Conservation (phyloP, 768 basidiomycete genomes). For the Panaeolus cyanescens region DNA sequence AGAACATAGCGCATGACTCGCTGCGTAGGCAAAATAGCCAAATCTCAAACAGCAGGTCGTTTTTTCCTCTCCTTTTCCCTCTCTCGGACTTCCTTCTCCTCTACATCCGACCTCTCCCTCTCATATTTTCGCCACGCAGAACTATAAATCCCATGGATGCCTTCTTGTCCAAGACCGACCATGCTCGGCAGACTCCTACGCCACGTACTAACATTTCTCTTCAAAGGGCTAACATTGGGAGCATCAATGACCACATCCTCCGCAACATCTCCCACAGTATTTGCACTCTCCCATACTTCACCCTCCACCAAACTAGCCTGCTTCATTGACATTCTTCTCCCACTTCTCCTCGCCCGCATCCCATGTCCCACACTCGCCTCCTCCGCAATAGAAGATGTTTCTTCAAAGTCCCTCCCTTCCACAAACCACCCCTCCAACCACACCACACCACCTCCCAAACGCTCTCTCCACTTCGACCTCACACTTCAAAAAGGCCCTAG, state of each 20-base stretch:
- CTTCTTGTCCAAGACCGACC: conserved; percentile 14
- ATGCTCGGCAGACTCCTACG: conserved; percentile 24
- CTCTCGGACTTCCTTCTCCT: conserved; percentile 4
- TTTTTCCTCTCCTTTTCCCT: conserved; percentile 10
- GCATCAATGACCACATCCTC: neutral
- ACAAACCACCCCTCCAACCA: conserved; percentile 53
- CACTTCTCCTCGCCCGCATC: too few relatives aligned
- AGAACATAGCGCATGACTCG: conserved; percentile 64
- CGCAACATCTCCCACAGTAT: too few relatives aligned
- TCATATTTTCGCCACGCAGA: neutral
- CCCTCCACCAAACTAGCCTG: conserved; percentile 1
- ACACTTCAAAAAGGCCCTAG: conserved; percentile 54
- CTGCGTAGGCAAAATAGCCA: conserved; percentile 67
- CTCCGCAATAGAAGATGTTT: conserved; percentile 1
- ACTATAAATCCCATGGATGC: neutral
- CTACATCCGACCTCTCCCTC: conserved; percentile 5
- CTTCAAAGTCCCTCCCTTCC: neutral
- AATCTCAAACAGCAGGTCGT: conserved; percentile 43
- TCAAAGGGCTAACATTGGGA: conserved; percentile 14
- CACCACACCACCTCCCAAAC: conserved; percentile 61
- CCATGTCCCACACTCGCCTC: too few relatives aligned
- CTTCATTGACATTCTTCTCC: neutral
- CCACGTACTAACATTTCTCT: conserved; percentile 23
- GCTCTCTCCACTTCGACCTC: conserved; percentile 57
- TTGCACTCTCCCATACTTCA: conserved; percentile 2